phyloP scores from a whole-genome alignment of 345 rosid genomes.

The Acer campestre region DNA sequence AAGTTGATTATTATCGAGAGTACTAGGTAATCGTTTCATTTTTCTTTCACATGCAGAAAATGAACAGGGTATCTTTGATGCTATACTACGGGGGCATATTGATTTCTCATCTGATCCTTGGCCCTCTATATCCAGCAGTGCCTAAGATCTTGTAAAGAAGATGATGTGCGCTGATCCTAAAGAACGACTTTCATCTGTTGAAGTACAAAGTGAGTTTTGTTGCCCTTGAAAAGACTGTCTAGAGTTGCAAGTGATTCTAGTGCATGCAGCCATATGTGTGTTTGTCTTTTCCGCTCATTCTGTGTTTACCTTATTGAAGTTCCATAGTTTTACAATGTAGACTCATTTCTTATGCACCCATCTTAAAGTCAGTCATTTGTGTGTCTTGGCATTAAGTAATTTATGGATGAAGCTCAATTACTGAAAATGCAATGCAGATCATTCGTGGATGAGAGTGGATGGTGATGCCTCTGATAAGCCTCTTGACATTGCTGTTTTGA shows the following conservation, averaged over 20 bases:
- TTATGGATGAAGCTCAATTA: conserved; percentile 16
- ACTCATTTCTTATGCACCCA: too few relatives aligned
- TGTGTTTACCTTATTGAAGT: neutral
- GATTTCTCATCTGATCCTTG: conserved; percentile 89
- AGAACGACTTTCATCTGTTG: conserved; percentile 72
- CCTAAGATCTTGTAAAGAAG: conserved; percentile 91
- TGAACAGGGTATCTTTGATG: conserved; percentile 76
- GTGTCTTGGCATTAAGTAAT: conserved; percentile 12
- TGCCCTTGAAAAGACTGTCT: too few relatives aligned
- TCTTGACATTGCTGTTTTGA: conserved; percentile 87
- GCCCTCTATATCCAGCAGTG: conserved; percentile 80
- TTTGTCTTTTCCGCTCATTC: neutral
- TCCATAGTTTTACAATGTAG: too few relatives aligned
- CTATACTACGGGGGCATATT: conserved; percentile 61
- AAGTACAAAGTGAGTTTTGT: conserved; percentile 70
- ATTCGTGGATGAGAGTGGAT: conserved; percentile 90
- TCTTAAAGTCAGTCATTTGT: neutral
- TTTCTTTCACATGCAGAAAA: conserved; percentile 54
- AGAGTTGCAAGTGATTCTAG: neutral
- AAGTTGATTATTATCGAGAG: neutral
- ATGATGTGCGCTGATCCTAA: conserved; percentile 76
- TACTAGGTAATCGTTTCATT: neutral
- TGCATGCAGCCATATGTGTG: too few relatives aligned
- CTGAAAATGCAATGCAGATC: conserved; percentile 54
- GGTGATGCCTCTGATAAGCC: conserved; percentile 99